Base-by-base conservation (phyloP, 2,329 filamentous ascomycete genomes). In the Aspergillus calidoustus region DNA sequence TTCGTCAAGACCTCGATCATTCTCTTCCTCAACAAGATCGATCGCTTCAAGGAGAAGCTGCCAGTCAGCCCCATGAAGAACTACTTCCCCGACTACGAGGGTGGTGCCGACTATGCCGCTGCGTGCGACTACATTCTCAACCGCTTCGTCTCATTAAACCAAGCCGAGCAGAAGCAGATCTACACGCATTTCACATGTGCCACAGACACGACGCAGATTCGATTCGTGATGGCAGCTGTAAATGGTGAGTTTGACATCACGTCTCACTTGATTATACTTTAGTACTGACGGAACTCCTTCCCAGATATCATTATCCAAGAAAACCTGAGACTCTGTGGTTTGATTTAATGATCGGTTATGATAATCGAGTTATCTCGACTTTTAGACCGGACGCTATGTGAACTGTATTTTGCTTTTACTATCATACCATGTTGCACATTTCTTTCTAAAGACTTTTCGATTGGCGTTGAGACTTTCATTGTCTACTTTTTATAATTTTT, bases 131-230 rank as follows among this genome's bases (percentile, higher is more conserved):
- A 99, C 82, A 98, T 99, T 74, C 87, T 99, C 65, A 98, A 98
- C 86, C 89, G 95, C 76, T 99, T 99, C 80, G 95, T 98, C 73
- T 95, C 91, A 77, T 84, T 99, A 77, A 99, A 99, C 83, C 95
- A 98, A 81, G 94, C 97, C 78, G 95, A 98, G 84, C 97, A 93
- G 59, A 99, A 99, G 86, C 95, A 99, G 80, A 98, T 99, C 79
- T 99, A 99, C 85, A 99, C 95, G 62, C 95, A 98, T 81, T 99
- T 99, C 82, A 99, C 95, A 54, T 98, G 95, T 78, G 95, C 95
- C 64, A 99, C 95, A 53, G 95, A 99, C 77, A 99, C 95, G 34
- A 97, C 95, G 74, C 95, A 99, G 80, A 99, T 99, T 73, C 90
- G 95, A 76, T 98, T 99, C 84, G 95, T 99, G 81, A 99, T 99